A percentile compares a stretch with the other conserved stretches of the same genome.
Conservation (phyloP, 23 red algal species). For the Agarophyton chilense region DNA sequence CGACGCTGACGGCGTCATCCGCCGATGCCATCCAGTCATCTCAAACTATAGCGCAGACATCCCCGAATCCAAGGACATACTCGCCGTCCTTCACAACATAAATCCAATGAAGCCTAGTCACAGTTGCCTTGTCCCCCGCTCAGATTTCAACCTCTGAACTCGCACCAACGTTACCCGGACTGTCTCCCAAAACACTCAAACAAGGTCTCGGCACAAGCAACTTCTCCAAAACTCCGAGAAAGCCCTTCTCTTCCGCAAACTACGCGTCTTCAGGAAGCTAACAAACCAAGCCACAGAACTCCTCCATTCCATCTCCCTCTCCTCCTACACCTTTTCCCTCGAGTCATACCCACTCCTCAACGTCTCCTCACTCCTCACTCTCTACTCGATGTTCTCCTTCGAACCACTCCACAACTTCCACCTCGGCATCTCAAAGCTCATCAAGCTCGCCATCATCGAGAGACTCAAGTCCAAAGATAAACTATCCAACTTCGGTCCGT, state of each 20-base stretch:
- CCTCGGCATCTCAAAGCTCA: conserved; percentile 15
- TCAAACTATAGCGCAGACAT: conserved; percentile 7
- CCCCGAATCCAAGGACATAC: background rate
- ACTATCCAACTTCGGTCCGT: background rate
- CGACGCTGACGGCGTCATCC: background rate
- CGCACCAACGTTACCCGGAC: background rate
- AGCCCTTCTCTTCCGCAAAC: background rate
- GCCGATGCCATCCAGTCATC: background rate
- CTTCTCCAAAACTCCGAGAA: no score
- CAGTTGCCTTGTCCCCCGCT: background rate
- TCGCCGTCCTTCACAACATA: background rate
- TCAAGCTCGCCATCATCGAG: background rate
- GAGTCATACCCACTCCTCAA: no score
- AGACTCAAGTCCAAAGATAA: background rate
- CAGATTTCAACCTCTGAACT: background rate
- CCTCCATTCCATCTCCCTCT: background rate
- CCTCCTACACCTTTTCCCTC: background rate
- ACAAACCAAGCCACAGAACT: background rate
- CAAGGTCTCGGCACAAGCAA: no score
- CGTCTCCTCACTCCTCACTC: background rate
- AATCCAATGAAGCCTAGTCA: background rate
- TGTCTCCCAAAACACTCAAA: background rate
- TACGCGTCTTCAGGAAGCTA: no score
- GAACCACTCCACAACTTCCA: conserved; percentile 13
- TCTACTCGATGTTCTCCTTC: conserved; percentile 11